A percentile compares a stretch with the other conserved stretches of the same genome.
Conservation (phyloP, 371 early-diverging fungal genomes). For the Blastocladiella emersonii region DNA sequence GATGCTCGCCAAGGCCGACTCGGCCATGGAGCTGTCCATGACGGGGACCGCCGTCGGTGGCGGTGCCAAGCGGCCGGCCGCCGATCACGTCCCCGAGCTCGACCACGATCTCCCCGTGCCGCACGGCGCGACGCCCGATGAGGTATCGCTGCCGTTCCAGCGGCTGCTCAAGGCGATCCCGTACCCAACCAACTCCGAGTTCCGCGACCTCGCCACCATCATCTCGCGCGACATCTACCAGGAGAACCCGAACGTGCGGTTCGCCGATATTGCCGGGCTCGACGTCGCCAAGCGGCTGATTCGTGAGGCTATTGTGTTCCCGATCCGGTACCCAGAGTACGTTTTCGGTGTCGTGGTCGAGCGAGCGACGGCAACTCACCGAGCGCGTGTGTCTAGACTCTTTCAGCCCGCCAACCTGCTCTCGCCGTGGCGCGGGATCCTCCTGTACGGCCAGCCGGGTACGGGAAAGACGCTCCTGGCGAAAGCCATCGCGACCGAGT, state of each 20-base stretch:
- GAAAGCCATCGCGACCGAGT: conserved; percentile 95
- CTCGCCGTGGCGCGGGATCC: conserved; percentile 62
- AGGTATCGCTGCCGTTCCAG: not conserved
- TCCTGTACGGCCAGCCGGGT: conserved; percentile 99
- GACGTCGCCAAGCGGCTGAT: conserved; percentile 37
- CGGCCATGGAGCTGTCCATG: not conserved
- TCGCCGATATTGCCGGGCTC: conserved; percentile 49
- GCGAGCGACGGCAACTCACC: too few species aligned
- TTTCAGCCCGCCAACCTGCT: conserved; percentile 5
- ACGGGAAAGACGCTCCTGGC: conserved; percentile 99
- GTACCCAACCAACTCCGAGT: conserved; percentile 19
- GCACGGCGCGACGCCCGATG: not conserved
- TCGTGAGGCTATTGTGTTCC: conserved; percentile 53
- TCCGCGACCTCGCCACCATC: conserved; percentile 27
- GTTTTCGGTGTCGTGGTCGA: not conserved
- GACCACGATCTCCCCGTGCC: not conserved
- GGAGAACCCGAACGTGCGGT: conserved; percentile 33
- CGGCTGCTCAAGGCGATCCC: conserved; percentile 29
- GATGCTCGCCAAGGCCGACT: not conserved
- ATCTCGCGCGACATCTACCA: conserved; percentile 26
- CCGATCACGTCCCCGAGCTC: not conserved
- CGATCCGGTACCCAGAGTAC: conserved; percentile 34
- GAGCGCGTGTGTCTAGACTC: too few species aligned
- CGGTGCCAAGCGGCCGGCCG: too few species aligned
- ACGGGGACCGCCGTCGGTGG: not conserved